A percentile compares a stretch with the other conserved stretches of the same genome.
Evolutionary conservation across 164 flowering plant genomes (phyloP).

Genomic region (Vitis rotundifolia): DNA sequence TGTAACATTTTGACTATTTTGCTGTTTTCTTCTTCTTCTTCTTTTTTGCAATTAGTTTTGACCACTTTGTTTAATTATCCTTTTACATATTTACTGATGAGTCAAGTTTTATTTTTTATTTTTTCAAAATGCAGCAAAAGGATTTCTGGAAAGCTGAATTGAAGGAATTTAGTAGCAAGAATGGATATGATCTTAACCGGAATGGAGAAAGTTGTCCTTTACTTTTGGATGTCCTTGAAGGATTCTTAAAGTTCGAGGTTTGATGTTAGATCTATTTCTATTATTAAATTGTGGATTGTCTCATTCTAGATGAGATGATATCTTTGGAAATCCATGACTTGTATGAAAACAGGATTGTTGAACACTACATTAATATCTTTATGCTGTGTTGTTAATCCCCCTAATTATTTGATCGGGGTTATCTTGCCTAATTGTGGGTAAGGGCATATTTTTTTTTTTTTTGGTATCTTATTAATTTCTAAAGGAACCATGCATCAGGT

Average conservation of each 20-base stretch:
- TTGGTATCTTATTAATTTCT: no score
- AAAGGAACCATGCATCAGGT: no score
- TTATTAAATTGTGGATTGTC: neutral
- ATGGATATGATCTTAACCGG: slow-evolving; percentile 81
- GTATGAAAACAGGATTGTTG: neutral
- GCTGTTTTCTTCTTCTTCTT: neutral
- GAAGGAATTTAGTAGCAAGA: slow-evolving; percentile 84
- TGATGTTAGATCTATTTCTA: slow-evolving; percentile 10
- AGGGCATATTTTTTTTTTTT: no score
- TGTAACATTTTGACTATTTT: slow-evolving; percentile 2
- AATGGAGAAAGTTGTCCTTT: slow-evolving; percentile 89
- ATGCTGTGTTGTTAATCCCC: neutral
- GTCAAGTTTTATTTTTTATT: neutral
- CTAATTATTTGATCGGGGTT: no score
- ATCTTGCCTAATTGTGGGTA: no score
- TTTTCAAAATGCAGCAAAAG: slow-evolving; percentile 65
- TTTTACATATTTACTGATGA: neutral
- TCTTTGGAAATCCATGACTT: neutral
- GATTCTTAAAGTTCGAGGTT: slow-evolving; percentile 95
- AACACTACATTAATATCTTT: neutral
- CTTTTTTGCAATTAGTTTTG: neutral
- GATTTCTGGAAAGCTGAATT: slow-evolving; percentile 96
- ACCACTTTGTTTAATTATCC: neutral
- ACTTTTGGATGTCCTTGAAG: slow-evolving; percentile 96
- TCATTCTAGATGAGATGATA: neutral